phyloP scores from a whole-genome alignment of 305 asterid genomes.

The Fraxinus latifolia region DNA sequence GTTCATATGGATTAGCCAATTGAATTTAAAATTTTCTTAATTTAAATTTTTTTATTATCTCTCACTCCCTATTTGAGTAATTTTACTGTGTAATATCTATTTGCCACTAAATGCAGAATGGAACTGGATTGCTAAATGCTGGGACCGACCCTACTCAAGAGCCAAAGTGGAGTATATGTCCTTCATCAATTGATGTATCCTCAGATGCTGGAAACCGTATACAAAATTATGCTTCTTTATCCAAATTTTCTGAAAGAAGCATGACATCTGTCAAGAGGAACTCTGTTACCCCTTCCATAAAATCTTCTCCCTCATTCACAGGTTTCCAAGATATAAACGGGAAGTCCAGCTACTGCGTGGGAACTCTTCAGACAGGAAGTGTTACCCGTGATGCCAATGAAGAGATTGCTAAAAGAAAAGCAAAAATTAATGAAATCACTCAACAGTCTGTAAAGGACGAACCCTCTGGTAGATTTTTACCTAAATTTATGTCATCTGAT shows the following conservation, averaged over 20 bases:
- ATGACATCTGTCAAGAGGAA: constrained; percentile 49
- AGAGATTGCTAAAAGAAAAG: constrained; percentile 25
- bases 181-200: constrained; percentile 34
- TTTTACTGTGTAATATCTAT: background rate
- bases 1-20: background rate
- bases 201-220: constrained; percentile 37
- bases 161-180: constrained; percentile 17
- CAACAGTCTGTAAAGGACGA: constrained; percentile 23
- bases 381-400: constrained; percentile 18
- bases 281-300: constrained; percentile 34
- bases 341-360: constrained; percentile 27
- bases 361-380: constrained; percentile 30
- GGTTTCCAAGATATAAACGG: constrained; percentile 37
- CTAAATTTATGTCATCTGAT: constrained; percentile 24
- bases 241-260: constrained; percentile 55
- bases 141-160: constrained; percentile 23
- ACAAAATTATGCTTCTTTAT: constrained; percentile 31
- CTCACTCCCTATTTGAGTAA: background rate
- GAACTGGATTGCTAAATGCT: constrained; percentile 26
- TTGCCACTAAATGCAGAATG: constrained; percentile 40
- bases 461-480: constrained; percentile 21
- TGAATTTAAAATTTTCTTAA: constrained; percentile 3
- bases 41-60: background rate
- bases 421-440: constrained; percentile 20
- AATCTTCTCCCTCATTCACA: constrained; percentile 50